These are phyloP conservation scores for Oryza australiensis DNA, from an alignment of 176 grass and related monocot genomes.

Conservation along the genomic window DNA sequence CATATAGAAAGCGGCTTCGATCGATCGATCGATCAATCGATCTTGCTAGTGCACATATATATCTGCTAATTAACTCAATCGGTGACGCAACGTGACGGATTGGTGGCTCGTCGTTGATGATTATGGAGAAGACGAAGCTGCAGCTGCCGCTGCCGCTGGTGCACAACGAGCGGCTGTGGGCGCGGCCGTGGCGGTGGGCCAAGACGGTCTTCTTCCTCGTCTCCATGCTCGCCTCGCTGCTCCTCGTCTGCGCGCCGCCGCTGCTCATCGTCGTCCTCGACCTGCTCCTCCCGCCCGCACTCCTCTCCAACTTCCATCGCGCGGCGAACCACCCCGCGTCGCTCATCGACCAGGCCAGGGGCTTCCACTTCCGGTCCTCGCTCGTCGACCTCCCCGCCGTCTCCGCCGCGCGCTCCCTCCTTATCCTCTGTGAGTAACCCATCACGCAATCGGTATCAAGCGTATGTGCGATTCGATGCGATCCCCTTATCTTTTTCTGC, in stretches of 20 bases:
- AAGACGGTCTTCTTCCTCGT: conserved; percentile 93
- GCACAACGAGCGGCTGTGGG: conserved; percentile 47
- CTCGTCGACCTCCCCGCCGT: conserved; percentile 78
- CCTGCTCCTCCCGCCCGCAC: conserved; percentile 71
- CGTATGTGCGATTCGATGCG: neutral
- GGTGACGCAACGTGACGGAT: neutral
- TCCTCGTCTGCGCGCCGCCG: conserved; percentile 95
- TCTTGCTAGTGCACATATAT: neutral
- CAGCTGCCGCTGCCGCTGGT: conserved; percentile 28
- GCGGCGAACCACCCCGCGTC: neutral
- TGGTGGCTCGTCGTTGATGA: neutral
- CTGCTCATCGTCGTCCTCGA: conserved; percentile 85
- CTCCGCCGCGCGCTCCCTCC: conserved; percentile 69
- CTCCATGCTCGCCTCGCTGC: conserved; percentile 79
- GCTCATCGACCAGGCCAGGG: conserved; percentile 40
- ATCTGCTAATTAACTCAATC: neutral
- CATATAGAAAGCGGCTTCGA: neutral
- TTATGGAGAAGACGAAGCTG: conserved; percentile 68
- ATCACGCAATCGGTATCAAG: neutral
- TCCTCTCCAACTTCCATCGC: conserved; percentile 61
- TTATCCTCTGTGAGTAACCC: conserved; percentile 70
- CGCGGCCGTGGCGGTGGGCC: conserved; percentile 74
- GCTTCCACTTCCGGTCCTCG: conserved; percentile 68
- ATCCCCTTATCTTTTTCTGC: neutral
- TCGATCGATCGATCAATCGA: neutral